Evolutionary conservation across 495 filamentous ascomycete species (phyloP).

Genomic region (Penicillium flavigenum): DNA sequence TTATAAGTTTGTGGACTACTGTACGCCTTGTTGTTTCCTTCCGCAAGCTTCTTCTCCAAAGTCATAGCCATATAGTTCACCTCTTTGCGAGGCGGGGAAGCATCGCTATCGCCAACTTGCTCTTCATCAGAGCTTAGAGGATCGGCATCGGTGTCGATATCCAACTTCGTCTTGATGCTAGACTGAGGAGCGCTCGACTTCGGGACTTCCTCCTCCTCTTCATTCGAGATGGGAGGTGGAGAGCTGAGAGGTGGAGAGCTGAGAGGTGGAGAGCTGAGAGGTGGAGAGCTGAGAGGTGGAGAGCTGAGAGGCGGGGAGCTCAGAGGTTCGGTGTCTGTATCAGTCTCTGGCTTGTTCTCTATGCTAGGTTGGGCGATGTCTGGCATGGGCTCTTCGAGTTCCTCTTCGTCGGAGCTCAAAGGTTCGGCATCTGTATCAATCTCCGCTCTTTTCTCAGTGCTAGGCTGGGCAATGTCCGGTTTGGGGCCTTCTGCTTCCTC

Average conservation of each 20-base stretch:
- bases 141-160: constrained; percentile 31
- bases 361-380: neutral
- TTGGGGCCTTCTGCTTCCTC: constrained; percentile 2
- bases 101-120: neutral
- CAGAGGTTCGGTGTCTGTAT: neutral
- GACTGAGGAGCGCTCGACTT: neutral
- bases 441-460: no score
- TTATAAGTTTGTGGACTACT: constrained; percentile 8
- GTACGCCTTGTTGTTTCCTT: neutral
- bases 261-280: no score
- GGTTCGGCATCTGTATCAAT: neutral
- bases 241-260: no score
- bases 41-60: constrained; percentile 26
- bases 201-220: neutral
- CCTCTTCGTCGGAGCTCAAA: constrained; percentile 13
- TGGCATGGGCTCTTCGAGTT: neutral
- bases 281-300: neutral
- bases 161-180: constrained; percentile 1
- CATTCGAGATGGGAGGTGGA: neutral
- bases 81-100: neutral
- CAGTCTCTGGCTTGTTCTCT: neutral
- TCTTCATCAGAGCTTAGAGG: constrained; percentile 26
- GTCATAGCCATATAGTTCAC: constrained; percentile 15
- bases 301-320: neutral
- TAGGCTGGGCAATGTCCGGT: neutral